Evolutionary conservation across 495 filamentous ascomycete genomes (phyloP).

Genomic region (Aspergillus conjunctus): DNA sequence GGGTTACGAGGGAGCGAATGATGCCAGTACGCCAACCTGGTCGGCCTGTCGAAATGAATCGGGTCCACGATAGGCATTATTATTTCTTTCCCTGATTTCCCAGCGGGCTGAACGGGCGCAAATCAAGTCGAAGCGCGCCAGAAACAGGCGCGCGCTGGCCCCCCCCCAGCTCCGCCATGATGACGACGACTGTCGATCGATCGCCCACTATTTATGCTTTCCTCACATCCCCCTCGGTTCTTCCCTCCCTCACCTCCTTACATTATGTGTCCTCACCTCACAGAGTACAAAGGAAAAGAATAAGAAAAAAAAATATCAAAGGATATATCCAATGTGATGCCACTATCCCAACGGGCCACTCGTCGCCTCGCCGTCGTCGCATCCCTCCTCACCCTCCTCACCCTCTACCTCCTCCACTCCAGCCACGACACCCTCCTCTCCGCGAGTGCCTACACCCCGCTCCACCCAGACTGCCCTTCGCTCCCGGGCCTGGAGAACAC

Average conservation of each 20-base stretch:
- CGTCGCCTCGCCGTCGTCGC: neutral
- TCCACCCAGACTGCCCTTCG: constrained; percentile 24
- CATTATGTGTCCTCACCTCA: too few species aligned
- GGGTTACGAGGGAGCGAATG: too few species aligned
- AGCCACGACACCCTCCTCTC: neutral
- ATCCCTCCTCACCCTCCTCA: neutral
- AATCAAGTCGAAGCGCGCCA: too few species aligned
- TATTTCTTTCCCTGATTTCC: too few species aligned
- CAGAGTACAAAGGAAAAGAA: neutral
- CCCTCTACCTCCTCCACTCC: neutral
- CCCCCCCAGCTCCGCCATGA: neutral
- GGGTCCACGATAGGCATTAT: too few species aligned
- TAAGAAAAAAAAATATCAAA: neutral
- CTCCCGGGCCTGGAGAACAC: constrained; percentile 41
- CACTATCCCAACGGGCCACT: neutral
- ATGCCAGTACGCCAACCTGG: too few species aligned
- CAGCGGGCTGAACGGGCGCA: too few species aligned
- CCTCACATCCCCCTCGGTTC: too few species aligned
- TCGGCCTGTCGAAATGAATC: too few species aligned
- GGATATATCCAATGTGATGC: neutral
- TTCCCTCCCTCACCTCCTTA: neutral
- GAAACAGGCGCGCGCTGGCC: too few species aligned
- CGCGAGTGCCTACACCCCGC: neutral
- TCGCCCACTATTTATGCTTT: too few species aligned
- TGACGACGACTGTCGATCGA: neutral